Conservation (phyloP, 108 stramenopile genomes). For the Discostella stelligeroides region DNA sequence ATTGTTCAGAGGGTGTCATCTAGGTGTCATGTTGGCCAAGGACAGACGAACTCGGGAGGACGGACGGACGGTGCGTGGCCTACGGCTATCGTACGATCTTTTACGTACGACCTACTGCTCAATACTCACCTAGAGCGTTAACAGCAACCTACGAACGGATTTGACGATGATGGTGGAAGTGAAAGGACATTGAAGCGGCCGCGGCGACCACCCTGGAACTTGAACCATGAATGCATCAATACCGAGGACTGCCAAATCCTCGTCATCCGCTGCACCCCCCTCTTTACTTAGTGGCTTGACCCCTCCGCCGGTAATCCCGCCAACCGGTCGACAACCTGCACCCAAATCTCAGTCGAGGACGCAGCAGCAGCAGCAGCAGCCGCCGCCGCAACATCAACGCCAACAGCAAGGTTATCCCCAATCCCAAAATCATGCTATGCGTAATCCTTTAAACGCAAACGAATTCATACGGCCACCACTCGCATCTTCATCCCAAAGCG, state of each 20-base stretch:
- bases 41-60: no score
- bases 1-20: no score
- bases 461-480: neutral
- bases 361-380: constrained; percentile 1
- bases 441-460: neutral
- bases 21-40: no score
- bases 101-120: no score
- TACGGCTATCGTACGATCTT: no score
- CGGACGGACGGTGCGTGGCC: no score
- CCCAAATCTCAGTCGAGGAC: neutral
- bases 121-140: no score
- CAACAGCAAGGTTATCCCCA: neutral
- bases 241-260: constrained; percentile 3
- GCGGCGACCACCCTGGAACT: constrained; percentile 1
- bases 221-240: constrained; percentile 2
- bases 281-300: constrained; percentile 7
- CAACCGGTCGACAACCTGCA: neutral
- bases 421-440: neutral
- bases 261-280: constrained; percentile 6
- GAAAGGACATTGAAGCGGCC: neutral
- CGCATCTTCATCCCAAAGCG: constrained; percentile 1
- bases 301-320: neutral
- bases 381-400: neutral
- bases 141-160: no score
- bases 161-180: no score